Percentiles rank a stretch among this genome's conserved stretches.
phyloP scores from a whole-genome alignment of 2,329 filamentous ascomycete genomes.

The Ceratocystis variospora region DNA sequence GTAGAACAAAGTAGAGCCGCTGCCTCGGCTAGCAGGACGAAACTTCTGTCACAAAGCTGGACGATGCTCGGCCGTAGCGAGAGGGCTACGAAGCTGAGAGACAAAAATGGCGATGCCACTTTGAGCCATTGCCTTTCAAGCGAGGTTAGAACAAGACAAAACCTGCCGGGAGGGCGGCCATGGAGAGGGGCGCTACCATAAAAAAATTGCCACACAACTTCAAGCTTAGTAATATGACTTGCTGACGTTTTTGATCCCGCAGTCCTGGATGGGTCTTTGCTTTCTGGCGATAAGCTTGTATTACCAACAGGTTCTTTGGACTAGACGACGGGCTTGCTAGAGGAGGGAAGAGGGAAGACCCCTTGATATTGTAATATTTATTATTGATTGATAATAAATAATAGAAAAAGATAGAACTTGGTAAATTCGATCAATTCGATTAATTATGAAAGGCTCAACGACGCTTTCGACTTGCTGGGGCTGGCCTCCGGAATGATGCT shows the following conservation, averaged over 20 bases:
- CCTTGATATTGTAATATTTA: not conserved
- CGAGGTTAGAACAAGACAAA: not conserved
- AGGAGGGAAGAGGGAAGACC: not conserved
- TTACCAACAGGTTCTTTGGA: not conserved
- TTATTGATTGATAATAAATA: not conserved
- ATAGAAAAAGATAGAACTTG: not conserved
- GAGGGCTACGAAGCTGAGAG: too few relatives aligned
- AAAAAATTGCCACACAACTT: not conserved
- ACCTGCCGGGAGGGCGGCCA: not conserved
- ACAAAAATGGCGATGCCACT: too few relatives aligned
- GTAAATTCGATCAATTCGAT: not conserved
- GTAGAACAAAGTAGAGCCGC: too few relatives aligned
- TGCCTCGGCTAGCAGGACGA: too few relatives aligned
- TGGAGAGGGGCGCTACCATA: not conserved
- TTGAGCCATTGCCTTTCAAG: too few relatives aligned
- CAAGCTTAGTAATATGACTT: not conserved
- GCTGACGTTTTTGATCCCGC: not conserved
- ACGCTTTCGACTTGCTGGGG: too few relatives aligned
- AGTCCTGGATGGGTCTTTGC: not conserved
- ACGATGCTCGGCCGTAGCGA: too few relatives aligned
- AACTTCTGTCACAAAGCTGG: too few relatives aligned
- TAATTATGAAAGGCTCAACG: not conserved
- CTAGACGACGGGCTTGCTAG: not conserved
- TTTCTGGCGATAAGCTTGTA: not conserved
- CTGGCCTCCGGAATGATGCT: not conserved